Evolutionary conservation across 2,329 filamentous ascomycete genomes (phyloP).

Genomic region (Epichloe elymi): DNA sequence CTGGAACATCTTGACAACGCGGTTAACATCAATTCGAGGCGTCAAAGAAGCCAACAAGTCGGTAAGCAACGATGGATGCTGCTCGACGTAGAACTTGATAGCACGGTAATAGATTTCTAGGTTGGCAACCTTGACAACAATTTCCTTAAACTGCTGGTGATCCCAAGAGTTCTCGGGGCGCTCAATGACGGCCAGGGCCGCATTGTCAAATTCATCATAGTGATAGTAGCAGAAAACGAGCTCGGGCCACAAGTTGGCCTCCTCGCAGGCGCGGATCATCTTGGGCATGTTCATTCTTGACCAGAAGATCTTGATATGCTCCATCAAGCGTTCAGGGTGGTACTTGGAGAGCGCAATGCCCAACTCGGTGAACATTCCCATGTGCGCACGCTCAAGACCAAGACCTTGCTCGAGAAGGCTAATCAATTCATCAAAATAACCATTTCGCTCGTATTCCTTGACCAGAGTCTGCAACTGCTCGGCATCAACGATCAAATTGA

Average conservation of each 20-base stretch:
- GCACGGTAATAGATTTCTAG: slow-evolving; percentile 98
- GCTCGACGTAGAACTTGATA: slow-evolving; percentile 92
- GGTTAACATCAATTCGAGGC: slow-evolving; percentile 91
- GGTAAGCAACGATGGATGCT: slow-evolving; percentile 91
- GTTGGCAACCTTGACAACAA: slow-evolving; percentile 93
- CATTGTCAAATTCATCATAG: slow-evolving; percentile 97
- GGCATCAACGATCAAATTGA: slow-evolving; percentile 94
- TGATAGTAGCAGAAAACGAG: slow-evolving; percentile 96
- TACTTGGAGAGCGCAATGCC: slow-evolving; percentile 90
- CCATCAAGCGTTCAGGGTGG: slow-evolving; percentile 91
- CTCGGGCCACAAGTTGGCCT: slow-evolving; percentile 93
- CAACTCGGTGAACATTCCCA: slow-evolving; percentile 93
- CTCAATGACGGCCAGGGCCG: slow-evolving; percentile 94
- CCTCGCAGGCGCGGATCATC: slow-evolving; percentile 86
- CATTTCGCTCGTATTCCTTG: slow-evolving; percentile 91
- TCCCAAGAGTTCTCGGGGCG: slow-evolving; percentile 96
- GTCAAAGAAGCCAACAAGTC: slow-evolving; percentile 86
- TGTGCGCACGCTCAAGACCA: slow-evolving; percentile 81
- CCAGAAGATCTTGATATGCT: slow-evolving; percentile 98
- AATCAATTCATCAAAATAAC: slow-evolving; percentile 98
- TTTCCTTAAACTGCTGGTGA: slow-evolving; percentile 99
- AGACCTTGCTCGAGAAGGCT: slow-evolving; percentile 86
- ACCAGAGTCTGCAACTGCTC: slow-evolving; percentile 89
- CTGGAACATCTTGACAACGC: slow-evolving; percentile 98
- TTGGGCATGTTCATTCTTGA: slow-evolving; percentile 94